Percentiles rank a stretch among this genome's conserved stretches.
Conservation (phyloP, 2,329 filamentous ascomycete genomes). For the Westerdykella aurantiaca region DNA sequence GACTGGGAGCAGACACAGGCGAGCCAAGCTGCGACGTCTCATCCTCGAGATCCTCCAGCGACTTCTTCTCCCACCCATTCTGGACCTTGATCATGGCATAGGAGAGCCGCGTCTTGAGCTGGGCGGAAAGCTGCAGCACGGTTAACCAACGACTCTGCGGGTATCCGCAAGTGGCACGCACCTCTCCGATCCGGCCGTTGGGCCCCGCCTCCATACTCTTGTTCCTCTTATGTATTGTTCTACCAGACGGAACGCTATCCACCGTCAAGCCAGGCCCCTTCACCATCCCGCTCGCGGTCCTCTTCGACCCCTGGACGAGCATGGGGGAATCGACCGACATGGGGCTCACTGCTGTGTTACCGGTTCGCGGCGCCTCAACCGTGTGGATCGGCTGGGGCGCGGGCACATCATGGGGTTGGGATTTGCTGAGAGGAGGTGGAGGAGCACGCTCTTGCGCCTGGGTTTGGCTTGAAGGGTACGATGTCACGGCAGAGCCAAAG, state of each 20-base stretch:
- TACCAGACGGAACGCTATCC: conserved; percentile 11
- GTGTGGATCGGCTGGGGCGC: conserved; percentile 19
- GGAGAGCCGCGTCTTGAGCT: conserved; percentile 75
- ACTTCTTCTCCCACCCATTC: conserved; percentile 77
- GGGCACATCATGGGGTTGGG: conserved; percentile 36
- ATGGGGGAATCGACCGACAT: conserved; percentile 39
- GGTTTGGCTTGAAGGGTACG: conserved; percentile 32
- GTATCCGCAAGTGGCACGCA: conserved; percentile 39
- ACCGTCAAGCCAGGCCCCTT: conserved; percentile 39
- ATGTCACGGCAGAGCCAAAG: conserved; percentile 21
- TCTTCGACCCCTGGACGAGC: conserved; percentile 54
- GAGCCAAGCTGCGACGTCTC: conserved; percentile 64
- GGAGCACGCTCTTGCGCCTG: conserved; percentile 35
- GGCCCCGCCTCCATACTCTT: conserved; percentile 63
- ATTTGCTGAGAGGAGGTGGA: conserved; percentile 46
- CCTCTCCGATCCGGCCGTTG: conserved; percentile 68
- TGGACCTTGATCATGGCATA: conserved; percentile 92
- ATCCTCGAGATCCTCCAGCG: conserved; percentile 71
- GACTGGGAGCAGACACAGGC: conserved; percentile 55
- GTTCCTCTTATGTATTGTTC: conserved; percentile 60
- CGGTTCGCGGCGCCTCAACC: conserved; percentile 20
- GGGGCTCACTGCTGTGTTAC: conserved; percentile 35
- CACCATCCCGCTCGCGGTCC: conserved; percentile 69
- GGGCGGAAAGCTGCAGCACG: conserved; percentile 59
- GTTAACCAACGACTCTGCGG: conserved; percentile 16